These are phyloP conservation scores for Samsoniella hepiali DNA, from an alignment of 2,329 filamentous ascomycete genomes.

Conservation along the genomic window DNA sequence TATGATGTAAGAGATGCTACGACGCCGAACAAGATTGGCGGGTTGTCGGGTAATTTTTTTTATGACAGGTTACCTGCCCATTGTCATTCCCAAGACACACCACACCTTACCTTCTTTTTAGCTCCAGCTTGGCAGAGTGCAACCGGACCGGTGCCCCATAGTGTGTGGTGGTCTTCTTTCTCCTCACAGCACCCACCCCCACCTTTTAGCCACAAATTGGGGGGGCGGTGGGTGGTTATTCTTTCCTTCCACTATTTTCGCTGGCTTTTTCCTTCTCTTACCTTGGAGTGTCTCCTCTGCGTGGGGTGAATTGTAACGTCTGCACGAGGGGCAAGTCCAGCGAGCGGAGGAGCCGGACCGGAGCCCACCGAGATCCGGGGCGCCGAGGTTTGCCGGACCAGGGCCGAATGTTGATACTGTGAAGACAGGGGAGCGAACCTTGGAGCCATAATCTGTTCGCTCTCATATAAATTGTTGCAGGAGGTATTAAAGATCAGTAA, in stretches of 20 bases:
- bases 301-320: constrained; percentile 5
- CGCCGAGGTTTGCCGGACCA: constrained; percentile 3
- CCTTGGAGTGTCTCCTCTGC: not conserved
- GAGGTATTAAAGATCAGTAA: not conserved
- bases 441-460: not conserved
- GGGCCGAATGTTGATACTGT: not conserved
- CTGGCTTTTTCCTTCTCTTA: not conserved
- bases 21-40: not conserved
- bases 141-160: not conserved
- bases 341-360: too few relatives aligned
- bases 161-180: not conserved
- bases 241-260: not conserved
- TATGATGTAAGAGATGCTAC: not conserved
- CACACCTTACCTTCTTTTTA: not conserved
- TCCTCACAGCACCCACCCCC: not conserved
- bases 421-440: not conserved
- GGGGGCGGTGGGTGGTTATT: too few relatives aligned
- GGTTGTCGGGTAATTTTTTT: too few relatives aligned
- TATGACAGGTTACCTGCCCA: not conserved
- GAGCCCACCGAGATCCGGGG: constrained; percentile 2
- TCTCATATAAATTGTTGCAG: not conserved
- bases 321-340: not conserved
- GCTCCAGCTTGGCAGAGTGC: not conserved
- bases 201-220: not conserved
- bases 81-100: not conserved